Evolutionary conservation across 2,329 filamentous ascomycete species (phyloP).

Genomic region (Fusarium sp.): DNA sequence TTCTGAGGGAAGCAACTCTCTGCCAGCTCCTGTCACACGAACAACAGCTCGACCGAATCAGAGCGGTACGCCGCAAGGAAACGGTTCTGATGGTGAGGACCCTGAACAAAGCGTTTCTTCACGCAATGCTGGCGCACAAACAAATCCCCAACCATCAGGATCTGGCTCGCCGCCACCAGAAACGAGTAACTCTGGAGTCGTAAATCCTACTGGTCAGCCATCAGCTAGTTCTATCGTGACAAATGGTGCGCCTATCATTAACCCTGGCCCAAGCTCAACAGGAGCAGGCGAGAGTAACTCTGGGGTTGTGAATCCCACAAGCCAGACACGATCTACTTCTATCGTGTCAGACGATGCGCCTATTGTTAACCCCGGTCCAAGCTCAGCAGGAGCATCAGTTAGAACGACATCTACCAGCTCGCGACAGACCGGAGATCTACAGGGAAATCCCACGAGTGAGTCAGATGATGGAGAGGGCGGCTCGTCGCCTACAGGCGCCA

Average conservation of each 20-base stretch:
- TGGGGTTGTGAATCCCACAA: not conserved
- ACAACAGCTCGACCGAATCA: not conserved
- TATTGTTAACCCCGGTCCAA: constrained; percentile 3
- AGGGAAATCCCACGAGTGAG: not conserved
- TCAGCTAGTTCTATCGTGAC: no score
- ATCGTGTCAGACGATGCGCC: constrained; percentile 10
- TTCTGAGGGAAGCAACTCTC: not conserved
- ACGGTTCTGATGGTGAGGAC: not conserved
- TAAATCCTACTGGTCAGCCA: no score
- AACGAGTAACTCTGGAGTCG: no score
- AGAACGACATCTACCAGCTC: not conserved
- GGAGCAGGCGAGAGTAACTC: not conserved
- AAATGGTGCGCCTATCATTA: no score
- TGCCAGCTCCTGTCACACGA: not conserved
- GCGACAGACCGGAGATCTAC: not conserved
- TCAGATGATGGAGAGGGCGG: not conserved
- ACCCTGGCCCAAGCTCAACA: not conserved
- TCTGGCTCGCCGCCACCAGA: not conserved
- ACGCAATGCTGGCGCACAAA: not conserved
- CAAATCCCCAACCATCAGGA: not conserved
- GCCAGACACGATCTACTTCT: not conserved
- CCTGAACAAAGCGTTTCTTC: not conserved
- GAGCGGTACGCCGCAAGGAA: not conserved
- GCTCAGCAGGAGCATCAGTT: not conserved
- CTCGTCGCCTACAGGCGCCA: not conserved